A percentile compares a stretch with the other conserved stretches of the same genome.
These are phyloP conservation scores for Hippophae gyantsensis DNA, from an alignment of 306 rosid genomes.

Conservation along the genomic window DNA sequence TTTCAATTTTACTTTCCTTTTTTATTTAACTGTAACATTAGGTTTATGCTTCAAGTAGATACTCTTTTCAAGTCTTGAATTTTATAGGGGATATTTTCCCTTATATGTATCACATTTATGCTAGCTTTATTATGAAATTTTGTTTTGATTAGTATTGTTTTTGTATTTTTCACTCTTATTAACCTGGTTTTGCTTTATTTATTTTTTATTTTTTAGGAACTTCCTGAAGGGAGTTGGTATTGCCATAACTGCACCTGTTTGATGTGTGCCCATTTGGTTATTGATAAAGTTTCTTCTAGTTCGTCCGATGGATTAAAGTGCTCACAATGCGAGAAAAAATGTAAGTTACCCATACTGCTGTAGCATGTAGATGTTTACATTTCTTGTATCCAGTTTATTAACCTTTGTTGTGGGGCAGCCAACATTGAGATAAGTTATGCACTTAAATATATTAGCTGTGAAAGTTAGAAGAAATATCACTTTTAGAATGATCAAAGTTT, in stretches of 20 bases:
- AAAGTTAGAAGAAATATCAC: no score
- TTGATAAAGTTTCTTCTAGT: conserved; percentile 49
- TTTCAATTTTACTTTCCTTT: conserved; percentile 17
- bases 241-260: conserved; percentile 82
- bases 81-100: no score
- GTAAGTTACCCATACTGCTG: conserved; percentile 36
- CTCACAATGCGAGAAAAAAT: conserved; percentile 86
- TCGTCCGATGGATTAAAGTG: conserved; percentile 54
- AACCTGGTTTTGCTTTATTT: no score
- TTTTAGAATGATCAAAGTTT: no score
- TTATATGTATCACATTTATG: no score
- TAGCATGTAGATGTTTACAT: conserved; percentile 6
- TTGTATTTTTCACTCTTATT: no score
- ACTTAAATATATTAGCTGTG: neutral
- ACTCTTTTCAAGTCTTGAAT: neutral
- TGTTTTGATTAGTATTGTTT: no score
- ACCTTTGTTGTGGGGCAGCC: neutral
- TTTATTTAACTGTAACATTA: conserved; percentile 1
- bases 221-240: conserved; percentile 94
- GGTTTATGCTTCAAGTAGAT: neutral
- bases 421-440: neutral
- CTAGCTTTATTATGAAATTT: no score
- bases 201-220: conserved; percentile 49
- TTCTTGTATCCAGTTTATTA: conserved; percentile 8
- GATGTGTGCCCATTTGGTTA: conserved; percentile 70